A percentile compares a stretch with the other conserved stretches of the same genome.
Conservation (phyloP, 768 basidiomycete genomes). For the Suillus discolor region DNA sequence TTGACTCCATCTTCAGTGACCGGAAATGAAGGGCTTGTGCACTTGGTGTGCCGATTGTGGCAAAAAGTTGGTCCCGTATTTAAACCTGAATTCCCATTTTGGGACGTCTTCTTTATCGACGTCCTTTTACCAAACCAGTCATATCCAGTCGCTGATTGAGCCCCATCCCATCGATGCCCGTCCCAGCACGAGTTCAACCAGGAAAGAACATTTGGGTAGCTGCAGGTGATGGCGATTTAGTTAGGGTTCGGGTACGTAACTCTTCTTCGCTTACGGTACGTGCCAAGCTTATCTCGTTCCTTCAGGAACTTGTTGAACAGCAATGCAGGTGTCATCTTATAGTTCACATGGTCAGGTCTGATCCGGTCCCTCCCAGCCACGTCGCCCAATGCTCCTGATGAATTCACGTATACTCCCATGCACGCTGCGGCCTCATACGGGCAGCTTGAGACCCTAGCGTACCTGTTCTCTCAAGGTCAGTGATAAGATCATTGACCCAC, state of each 20-base stretch:
- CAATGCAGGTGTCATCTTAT: slow-evolving; percentile 46
- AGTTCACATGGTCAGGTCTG: slow-evolving; percentile 33
- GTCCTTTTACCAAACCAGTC: slow-evolving; percentile 16
- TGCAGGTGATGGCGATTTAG: slow-evolving; percentile 85
- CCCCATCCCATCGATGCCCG: slow-evolving; percentile 30
- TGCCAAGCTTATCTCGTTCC: slow-evolving; percentile 6
- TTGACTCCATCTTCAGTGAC: slow-evolving; percentile 4
- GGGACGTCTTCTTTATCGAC: slow-evolving; percentile 15
- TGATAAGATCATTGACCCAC: slow-evolving; percentile 8
- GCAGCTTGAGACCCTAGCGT: slow-evolving; percentile 73
- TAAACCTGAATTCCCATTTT: slow-evolving; percentile 29
- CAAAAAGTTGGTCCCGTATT: slow-evolving; percentile 14
- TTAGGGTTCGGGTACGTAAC: slow-evolving; percentile 67
- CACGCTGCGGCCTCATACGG: slow-evolving; percentile 95
- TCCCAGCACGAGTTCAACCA: slow-evolving; percentile 28
- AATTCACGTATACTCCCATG: slow-evolving; percentile 84
- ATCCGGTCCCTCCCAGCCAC: slow-evolving; percentile 44
- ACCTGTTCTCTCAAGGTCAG: slow-evolving; percentile 73
- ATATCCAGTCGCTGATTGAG: slow-evolving; percentile 20
- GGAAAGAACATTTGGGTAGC: slow-evolving; percentile 88
- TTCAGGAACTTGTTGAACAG: slow-evolving; percentile 61
- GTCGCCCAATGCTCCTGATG: slow-evolving; percentile 73
- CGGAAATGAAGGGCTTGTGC: slow-evolving; percentile 9
- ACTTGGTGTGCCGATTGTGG: slow-evolving; percentile 15
- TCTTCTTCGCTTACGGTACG: slow-evolving; percentile 8